Evolutionary conservation across 176 grass and related monocot genomes (phyloP), one percentile per base, ranked within the genome.

Genomic region (Guadua angustifolia): DNA sequence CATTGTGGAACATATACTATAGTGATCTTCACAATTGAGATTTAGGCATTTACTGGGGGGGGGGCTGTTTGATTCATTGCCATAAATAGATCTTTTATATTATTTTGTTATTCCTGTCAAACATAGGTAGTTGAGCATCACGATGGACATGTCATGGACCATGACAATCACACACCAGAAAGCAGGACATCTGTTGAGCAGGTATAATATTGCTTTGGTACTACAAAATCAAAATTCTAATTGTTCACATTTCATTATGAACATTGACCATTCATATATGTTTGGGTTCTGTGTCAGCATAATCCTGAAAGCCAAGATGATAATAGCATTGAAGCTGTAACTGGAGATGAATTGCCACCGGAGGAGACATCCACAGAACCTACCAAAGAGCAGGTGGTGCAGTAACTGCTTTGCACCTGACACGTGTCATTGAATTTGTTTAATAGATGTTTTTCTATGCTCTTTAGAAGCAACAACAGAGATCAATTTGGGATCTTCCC

Each of bases 111-210:
- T 50, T 65, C 56, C 10, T 68, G 26, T 75, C 86, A 57, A 74
- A 73, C 67, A 71, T 71, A 94, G 88, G 68, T 89, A 66, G 46
- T 44, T 63, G 78, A 85, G 63, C 82, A 94, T 77, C 74, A 89
- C 50, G 86, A 82, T 88, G 81, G 73, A 73, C 50, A 78, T 75
- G 78, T 61, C 21, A 85, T 14, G 13, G 47, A 62, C 51, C 58
- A 91, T 88, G 92, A 69, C 38, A 79, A 71, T 79, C 79, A 86
- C 21, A 63, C 79, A 78, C 39, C 65, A 64, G 85, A 74, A 83
- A 78, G 74, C 12, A 49, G 58, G 49, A 5, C 76, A 86, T 73
- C 88, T 85, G 60, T 18, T 82, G 76, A 72, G 55, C 85, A 85
- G 79, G 85, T 92, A 86, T 83, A 77, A 64, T 59, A 69, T 53